Evolutionary conservation across 2,329 filamentous ascomycete genomes (phyloP), one percentile per base, ranked within the genome.

Genomic region (Capronia coronata): DNA sequence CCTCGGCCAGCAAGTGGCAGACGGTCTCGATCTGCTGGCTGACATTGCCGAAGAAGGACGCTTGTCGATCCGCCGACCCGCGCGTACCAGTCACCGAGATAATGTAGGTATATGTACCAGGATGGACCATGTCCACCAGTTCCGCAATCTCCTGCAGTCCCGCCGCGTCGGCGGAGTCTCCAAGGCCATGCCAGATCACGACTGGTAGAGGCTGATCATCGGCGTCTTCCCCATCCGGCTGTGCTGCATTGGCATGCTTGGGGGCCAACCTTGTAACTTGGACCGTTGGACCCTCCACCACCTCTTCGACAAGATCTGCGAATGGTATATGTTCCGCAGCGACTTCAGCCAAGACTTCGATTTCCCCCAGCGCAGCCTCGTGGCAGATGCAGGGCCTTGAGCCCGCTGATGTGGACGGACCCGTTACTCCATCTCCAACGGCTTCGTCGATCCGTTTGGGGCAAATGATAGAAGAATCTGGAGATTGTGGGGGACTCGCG

Each of bases 121-220:
- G 89, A 68, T 95, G 80, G 49, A 81, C 73, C 43, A 78, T 68
- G 51, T 87, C 77, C 56, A 84, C 84, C 42, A 96, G 76, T n/a
- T 76, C 71, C 56, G 79, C 86, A 25, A 95, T 76, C 46, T 75
- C 67, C 59, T 80, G 77, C 48, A 97, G 76, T 49, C 90, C 89
- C 1, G 89, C 83, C 56, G 80, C 79, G 45, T 80, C 78, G 71
- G 83, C 94, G 66, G 83, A 64, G 56, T 72, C 70, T 58, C 80
- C 80, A n/a, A 83, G 71, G 49, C 82, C 93, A 68, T 98, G 93
- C 93, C 93, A 98, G 70, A 98, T 86, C 52, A 98, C 78, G 29
- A 98, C 76, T 1, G 93, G 93, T 23, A 96, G 78, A 2, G 87
- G 88, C 21, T 51, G 32, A 10, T 58, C 57, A 19, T 59, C 51